phyloP scores from a whole-genome alignment of 1,139 yeast species.

The Hemisphaericaspora xylanilytica region DNA sequence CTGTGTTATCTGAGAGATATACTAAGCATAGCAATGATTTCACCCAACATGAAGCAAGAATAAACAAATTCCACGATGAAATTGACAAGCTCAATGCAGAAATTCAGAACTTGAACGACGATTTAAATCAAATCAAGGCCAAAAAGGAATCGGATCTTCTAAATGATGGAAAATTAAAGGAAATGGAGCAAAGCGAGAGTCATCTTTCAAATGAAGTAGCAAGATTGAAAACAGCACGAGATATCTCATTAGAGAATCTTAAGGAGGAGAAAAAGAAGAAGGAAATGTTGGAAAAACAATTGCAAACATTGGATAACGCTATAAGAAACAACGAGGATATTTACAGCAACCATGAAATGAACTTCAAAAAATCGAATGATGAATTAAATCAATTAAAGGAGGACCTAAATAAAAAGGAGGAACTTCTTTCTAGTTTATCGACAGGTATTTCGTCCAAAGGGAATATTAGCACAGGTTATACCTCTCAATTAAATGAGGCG shows the following conservation, averaged over 20 bases:
- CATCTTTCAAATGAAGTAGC: conserved; percentile 65
- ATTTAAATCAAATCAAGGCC: conserved; percentile 53
- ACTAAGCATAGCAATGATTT: conserved; percentile 40
- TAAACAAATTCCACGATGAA: conserved; percentile 34
- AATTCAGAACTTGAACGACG: conserved; percentile 58
- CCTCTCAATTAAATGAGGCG: conserved; percentile 66
- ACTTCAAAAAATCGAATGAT: conserved; percentile 44
- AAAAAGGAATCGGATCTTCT: conserved; percentile 59
- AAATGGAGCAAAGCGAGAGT: conserved; percentile 58
- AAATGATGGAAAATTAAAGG: conserved; percentile 61
- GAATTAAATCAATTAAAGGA: conserved; percentile 45
- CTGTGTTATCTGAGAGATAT: conserved; percentile 40
- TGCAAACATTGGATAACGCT: conserved; percentile 17
- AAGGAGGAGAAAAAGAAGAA: conserved; percentile 43
- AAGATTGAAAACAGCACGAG: conserved; percentile 62
- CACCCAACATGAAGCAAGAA: conserved; percentile 32
- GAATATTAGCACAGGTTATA: conserved; percentile 72
- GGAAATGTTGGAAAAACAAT: conserved; percentile 17
- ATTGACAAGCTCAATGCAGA: conserved; percentile 52
- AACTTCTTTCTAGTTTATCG: conserved; percentile 73
- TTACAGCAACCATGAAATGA: conserved; percentile 27
- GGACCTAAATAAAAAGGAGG: conserved; percentile 65
- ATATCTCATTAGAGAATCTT: conserved; percentile 53
- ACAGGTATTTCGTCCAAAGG: conserved; percentile 92
- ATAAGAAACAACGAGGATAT: conserved; percentile 31